Conservation (phyloP, 306 rosid genomes). For the Glycine latifolia region DNA sequence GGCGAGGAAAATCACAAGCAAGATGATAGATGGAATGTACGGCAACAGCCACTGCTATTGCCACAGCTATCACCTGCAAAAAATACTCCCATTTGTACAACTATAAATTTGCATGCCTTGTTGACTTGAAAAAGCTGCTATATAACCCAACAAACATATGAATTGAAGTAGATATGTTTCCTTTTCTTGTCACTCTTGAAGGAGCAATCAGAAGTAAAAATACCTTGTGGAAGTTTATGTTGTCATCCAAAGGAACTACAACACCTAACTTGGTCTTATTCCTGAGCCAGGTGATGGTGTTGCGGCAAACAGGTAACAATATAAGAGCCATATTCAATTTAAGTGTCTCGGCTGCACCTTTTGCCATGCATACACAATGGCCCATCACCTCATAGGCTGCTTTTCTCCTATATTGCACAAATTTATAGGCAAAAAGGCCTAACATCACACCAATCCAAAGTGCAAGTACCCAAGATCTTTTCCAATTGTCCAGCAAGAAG, state of each 20-base stretch:
- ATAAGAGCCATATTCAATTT: conserved; percentile 74
- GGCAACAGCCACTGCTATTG: conserved; percentile 56
- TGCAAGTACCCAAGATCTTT: conserved; percentile 58
- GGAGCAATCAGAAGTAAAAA: conserved; percentile 24
- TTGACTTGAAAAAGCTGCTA: conserved; percentile 26
- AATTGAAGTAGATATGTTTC: background rate
- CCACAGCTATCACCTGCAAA: conserved; percentile 65
- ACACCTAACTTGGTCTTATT: conserved; percentile 57
- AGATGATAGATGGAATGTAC: conserved; percentile 61
- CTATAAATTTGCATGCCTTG: background rate
- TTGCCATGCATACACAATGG: conserved; percentile 77
- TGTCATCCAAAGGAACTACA: conserved; percentile 63
- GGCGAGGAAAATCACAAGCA: conserved; percentile 67
- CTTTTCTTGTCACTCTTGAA: conserved; percentile 36
- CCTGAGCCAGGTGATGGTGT: conserved; percentile 69
- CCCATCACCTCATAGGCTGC: conserved; percentile 63
- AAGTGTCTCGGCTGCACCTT: conserved; percentile 77
- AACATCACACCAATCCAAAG: conserved; percentile 63
- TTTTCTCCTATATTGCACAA: conserved; percentile 55
- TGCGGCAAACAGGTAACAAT: conserved; percentile 68
- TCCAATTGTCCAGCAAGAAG: conserved; percentile 68
- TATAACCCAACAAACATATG: background rate
- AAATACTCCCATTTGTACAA: too few relatives aligned
- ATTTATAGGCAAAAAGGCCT: conserved; percentile 62
- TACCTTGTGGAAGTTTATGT: conserved; percentile 69